Percentiles rank a stretch among this genome's conserved stretches.
These are phyloP conservation scores for Chalciporus piperatus DNA, from an alignment of 768 basidiomycete genomes.

Conservation along the genomic window DNA sequence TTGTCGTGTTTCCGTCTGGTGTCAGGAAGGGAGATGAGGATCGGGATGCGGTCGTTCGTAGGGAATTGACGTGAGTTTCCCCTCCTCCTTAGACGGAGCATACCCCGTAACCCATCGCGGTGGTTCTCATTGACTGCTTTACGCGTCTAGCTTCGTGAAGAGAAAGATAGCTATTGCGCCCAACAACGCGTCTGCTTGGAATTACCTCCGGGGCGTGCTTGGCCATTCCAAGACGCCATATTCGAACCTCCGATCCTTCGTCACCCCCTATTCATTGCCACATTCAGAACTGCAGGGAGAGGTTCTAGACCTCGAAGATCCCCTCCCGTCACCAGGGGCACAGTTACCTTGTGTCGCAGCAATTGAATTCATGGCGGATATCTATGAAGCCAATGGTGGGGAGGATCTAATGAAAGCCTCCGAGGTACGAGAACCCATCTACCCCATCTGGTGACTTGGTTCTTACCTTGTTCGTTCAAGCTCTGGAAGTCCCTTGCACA, in stretches of 20 bases:
- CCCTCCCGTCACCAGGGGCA: conserved; percentile 59
- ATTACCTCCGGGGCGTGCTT: conserved; percentile 88
- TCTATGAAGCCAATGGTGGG: conserved; percentile 57
- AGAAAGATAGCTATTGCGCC: conserved; percentile 81
- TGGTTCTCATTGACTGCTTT: background rate
- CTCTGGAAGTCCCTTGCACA: conserved; percentile 69
- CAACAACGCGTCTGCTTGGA: conserved; percentile 95
- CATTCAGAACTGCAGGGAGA: conserved; percentile 38
- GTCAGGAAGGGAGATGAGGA: conserved; percentile 62
- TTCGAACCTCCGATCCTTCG: conserved; percentile 54
- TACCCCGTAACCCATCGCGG: background rate
- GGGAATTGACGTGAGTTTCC: conserved; percentile 73
- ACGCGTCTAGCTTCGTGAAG: conserved; percentile 64
- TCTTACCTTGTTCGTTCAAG: conserved; percentile 36
- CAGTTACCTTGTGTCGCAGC: conserved; percentile 77
- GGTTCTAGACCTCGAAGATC: conserved; percentile 72
- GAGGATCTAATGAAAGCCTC: conserved; percentile 45
- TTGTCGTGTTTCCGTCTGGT: conserved; percentile 73
- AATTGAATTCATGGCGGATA: conserved; percentile 83
- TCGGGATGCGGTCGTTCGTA: conserved; percentile 52
- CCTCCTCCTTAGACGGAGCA: background rate
- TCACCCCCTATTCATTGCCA: conserved; percentile 56
- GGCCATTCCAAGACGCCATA: conserved; percentile 59
- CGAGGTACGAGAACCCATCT: conserved; percentile 37
- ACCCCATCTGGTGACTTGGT: background rate